These are phyloP conservation scores for Corylus heterophylla DNA, from an alignment of 306 rosid species.

Conservation along the genomic window DNA sequence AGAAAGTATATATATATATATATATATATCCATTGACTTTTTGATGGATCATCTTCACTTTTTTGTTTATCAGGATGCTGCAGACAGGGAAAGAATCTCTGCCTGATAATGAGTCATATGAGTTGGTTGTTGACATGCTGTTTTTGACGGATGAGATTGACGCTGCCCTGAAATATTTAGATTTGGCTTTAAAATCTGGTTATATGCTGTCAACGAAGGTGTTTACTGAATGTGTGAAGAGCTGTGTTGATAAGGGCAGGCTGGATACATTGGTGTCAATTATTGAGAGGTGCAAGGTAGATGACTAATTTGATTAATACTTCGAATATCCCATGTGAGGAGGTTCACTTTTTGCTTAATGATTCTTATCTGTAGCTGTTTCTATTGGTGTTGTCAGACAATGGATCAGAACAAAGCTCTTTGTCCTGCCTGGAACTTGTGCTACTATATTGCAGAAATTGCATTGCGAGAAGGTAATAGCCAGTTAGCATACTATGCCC, in stretches of 20 bases:
- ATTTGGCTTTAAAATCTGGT: slow-evolving; percentile 71
- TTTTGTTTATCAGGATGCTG: slow-evolving; percentile 74
- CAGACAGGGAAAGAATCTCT: slow-evolving; percentile 60
- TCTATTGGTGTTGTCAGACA: slow-evolving; percentile 50
- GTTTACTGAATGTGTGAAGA: slow-evolving; percentile 54
- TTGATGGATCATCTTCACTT: slow-evolving; percentile 23
- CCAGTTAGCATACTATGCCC: slow-evolving; percentile 71
- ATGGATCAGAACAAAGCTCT: slow-evolving; percentile 93
- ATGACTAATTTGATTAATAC: slow-evolving; percentile 29
- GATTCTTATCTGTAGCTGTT: slow-evolving; percentile 22
- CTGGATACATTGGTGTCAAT: slow-evolving; percentile 73
- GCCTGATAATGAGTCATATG: slow-evolving; percentile 87
- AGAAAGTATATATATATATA: neutral
- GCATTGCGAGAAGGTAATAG: slow-evolving; percentile 71
- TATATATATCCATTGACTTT: neutral
- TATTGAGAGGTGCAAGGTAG: slow-evolving; percentile 85
- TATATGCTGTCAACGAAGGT: slow-evolving; percentile 53
- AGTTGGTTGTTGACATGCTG: slow-evolving; percentile 73
- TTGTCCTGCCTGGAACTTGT: slow-evolving; percentile 78
- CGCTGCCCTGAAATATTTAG: slow-evolving; percentile 70
- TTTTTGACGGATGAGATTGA: slow-evolving; percentile 52
- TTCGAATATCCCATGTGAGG: slow-evolving; percentile 3
- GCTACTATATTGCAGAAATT: slow-evolving; percentile 60
- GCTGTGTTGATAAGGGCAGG: slow-evolving; percentile 60
- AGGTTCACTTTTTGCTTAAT: slow-evolving; percentile 21